These are phyloP conservation scores for Graphium sp. DNA, from an alignment of 2,329 filamentous ascomycete species.

Conservation along the genomic window DNA sequence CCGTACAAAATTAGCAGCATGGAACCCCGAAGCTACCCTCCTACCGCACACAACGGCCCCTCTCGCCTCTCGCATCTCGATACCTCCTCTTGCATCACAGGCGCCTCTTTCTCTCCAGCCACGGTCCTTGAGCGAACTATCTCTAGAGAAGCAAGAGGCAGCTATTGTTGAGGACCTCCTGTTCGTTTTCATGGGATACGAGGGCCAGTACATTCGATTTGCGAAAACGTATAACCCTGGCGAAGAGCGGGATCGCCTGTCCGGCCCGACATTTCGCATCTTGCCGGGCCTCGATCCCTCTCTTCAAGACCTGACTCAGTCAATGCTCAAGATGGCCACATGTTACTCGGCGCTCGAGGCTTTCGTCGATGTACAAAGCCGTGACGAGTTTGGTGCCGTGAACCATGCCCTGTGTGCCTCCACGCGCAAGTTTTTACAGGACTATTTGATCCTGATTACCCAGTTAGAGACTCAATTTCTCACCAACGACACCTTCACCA, in stretches of 20 bases:
- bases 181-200: conserved; percentile 95
- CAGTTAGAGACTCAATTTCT: conserved; percentile 89
- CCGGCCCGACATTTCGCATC: conserved; percentile 68
- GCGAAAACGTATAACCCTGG: conserved; percentile 65
- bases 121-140: conserved; percentile 55
- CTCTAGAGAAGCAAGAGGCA: conserved; percentile 68
- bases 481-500: conserved; percentile 73
- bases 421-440: conserved; percentile 77
- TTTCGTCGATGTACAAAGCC: conserved; percentile 86
- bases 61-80: conserved; percentile 46
- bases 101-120: conserved; percentile 55
- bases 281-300: conserved; percentile 78
- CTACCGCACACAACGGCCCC: conserved; percentile 53
- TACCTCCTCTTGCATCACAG: conserved; percentile 58
- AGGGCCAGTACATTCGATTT: conserved; percentile 93
- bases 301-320: conserved; percentile 67
- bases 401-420: conserved; percentile 95
- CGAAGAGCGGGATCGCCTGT: conserved; percentile 72
- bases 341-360: conserved; percentile 84
- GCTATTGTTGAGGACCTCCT: conserved; percentile 79
- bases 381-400: conserved; percentile 83
- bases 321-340: conserved; percentile 87
- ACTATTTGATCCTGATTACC: conserved; percentile 83
- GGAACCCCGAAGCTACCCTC: conserved; percentile 68
- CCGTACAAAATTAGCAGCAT: conserved; percentile 30